Evolutionary conservation across 192 early-diverging fungal species (phyloP), one percentile per base, ranked within the genome.

Genomic region (Backusella circina): DNA sequence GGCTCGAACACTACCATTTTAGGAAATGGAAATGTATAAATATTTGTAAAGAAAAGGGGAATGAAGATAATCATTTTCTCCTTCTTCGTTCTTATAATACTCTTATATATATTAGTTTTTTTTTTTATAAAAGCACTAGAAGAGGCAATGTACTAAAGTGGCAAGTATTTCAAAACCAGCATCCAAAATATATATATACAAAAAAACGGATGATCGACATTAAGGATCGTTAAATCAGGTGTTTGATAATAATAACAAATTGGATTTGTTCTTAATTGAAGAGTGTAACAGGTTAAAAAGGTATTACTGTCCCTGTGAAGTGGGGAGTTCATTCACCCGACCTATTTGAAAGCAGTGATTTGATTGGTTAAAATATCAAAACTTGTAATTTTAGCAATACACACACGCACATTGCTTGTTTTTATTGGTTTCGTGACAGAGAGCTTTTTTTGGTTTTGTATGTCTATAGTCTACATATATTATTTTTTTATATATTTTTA

Each of bases 351-450:
- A 61, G 10, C 23, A 9, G 8, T 5, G 12, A 61, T 28, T 28
- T 61, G 54, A 61, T 61, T 61, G 54, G 54, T 28, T 61, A 26
- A 61, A 13, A 28, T 28, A 61, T 12, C 54, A 61, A 26, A 61
- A 61, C 54, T 61, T 61, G 54, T 61, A 61, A 61, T 61, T 61
- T 61, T 61, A 61, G 54, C 54, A 61, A 61, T 12, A 23, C 21
- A 21, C n/a, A 61, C 54, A 61, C 54, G 54, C 54, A 61, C 54
- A 61, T 61, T 61, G 26, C 54, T 61, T 61, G 26, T 61, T 61
- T 61, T 61, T 61, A 61, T 61, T 61, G 54, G 54, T 61, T 61
- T 61, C 54, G 54, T 61, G 54, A 61, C 54, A 61, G 23, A 61
- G 54, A 28, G 54, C 26, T 61, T 23, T 61, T 61, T 61, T 61